These are phyloP conservation scores for Kluyveromyces sp. DNA, from an alignment of 1,139 yeast species.

Conservation along the genomic window DNA sequence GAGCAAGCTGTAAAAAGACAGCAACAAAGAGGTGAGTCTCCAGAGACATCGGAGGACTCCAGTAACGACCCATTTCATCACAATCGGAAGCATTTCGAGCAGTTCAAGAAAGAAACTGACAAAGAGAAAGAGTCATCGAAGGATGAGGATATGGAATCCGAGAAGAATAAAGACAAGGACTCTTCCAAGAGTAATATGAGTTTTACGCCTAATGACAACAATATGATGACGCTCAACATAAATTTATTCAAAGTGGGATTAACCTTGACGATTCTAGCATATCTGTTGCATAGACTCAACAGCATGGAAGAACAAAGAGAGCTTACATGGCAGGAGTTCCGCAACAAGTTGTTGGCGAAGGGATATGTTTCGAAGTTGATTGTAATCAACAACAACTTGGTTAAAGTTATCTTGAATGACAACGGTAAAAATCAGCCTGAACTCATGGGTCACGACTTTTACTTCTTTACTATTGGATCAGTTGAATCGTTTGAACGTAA, in stretches of 20 bases:
- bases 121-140: conserved; percentile 1
- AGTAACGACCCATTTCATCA: conserved; percentile 4
- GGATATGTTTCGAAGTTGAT: conserved; percentile 60
- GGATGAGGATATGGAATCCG: conserved; percentile 12
- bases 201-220: conserved; percentile 25
- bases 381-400: conserved; percentile 60
- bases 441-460: conserved; percentile 41
- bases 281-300: conserved; percentile 27
- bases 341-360: conserved; percentile 52
- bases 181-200: conserved; percentile 1
- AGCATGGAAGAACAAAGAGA: conserved; percentile 31
- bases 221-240: conserved; percentile 28
- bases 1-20: conserved; percentile 22
- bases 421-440: conserved; percentile 42
- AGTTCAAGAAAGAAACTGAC: not conserved
- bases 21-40: conserved; percentile 12
- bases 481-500: conserved; percentile 67
- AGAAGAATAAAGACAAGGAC: conserved; percentile 4
- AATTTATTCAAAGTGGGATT: conserved; percentile 33
- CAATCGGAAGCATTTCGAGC: not conserved
- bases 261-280: conserved; percentile 28
- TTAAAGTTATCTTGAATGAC: conserved; percentile 60
- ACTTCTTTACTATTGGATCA: conserved; percentile 65
- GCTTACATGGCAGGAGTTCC: conserved; percentile 58
- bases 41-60: not conserved